Evolutionary conservation across 164 flowering plant genomes (phyloP).

Genomic region (grape (Vitis vinifera)): ASM3070453v1 NC_081812.1:10704001-10704500

Average conservation of each 20-base stretch:
- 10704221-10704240: constrained; percentile 60
- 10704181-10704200: constrained; percentile 20
- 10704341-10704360: constrained; percentile 34
- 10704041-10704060: background rate
- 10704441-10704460: constrained; percentile 84
- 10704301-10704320: background rate
- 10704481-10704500: constrained; percentile 58
- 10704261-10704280: constrained; percentile 39
- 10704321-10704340: background rate
- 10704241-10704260: constrained; percentile 54
- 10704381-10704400: constrained; percentile 51
- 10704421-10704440: constrained; percentile 41
- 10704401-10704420: constrained; percentile 57
- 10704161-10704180: constrained; percentile 23
- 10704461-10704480: constrained; percentile 91
- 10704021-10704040: background rate
- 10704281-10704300: background rate
- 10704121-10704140: background rate
- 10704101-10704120: background rate
- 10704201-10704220: constrained; percentile 36
- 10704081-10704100: background rate
- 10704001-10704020: background rate
- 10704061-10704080: background rate
- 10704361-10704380: constrained; percentile 62
- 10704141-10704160: background rate